Evolutionary conservation across 495 filamentous ascomycete species (phyloP).

Genomic region (Penicillium canescens): DNA sequence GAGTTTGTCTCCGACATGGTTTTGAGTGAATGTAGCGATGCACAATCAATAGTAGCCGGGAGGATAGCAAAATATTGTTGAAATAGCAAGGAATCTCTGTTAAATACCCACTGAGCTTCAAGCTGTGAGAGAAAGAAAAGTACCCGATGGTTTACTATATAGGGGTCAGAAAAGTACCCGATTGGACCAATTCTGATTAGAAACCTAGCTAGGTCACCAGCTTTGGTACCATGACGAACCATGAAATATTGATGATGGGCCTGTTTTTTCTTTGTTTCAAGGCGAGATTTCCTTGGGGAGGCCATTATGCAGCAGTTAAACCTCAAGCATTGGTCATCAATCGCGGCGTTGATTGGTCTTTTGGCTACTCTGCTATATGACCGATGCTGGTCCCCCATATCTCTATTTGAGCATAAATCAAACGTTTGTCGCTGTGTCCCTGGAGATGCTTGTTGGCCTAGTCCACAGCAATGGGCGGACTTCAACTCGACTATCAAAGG

Average conservation of each 20-base stretch:
- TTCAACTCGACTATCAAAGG: slow-evolving; percentile 33
- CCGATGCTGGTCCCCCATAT: neutral
- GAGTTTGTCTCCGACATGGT: slow-evolving; percentile 1
- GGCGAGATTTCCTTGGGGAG: neutral
- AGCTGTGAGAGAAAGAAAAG: neutral
- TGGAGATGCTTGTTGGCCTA: slow-evolving; percentile 34
- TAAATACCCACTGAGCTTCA: slow-evolving; percentile 1
- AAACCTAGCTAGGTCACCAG: neutral
- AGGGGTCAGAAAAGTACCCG: neutral
- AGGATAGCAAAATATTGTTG: neutral
- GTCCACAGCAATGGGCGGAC: slow-evolving; percentile 19
- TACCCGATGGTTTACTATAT: slow-evolving; percentile 1
- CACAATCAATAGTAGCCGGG: neutral
- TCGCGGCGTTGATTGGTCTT: neutral
- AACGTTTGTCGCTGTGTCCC: slow-evolving; percentile 27
- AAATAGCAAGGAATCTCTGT: neutral
- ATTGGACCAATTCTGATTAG: neutral
- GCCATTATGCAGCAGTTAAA: neutral
- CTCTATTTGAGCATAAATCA: neutral
- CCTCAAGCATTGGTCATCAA: neutral
- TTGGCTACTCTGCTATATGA: neutral
- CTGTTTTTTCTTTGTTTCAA: neutral
- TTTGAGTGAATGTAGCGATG: neutral
- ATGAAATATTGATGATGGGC: slow-evolving; percentile 1
- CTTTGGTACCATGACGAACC: neutral